phyloP scores from a whole-genome alignment of 129 eudicot species.

The Deinandra increscens region DNA sequence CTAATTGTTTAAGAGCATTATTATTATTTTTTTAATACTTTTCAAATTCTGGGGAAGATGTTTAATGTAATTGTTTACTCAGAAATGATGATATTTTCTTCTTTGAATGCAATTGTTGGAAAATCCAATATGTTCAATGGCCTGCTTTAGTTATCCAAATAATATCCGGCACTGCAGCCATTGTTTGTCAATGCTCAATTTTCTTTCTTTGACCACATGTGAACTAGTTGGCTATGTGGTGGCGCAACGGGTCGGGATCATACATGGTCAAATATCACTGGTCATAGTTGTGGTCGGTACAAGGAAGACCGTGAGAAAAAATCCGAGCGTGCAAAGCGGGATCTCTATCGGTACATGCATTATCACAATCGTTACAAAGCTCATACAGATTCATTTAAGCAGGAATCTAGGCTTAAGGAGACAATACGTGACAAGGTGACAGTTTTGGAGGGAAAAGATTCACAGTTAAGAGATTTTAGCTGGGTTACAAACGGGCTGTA shows the following conservation, averaged over 20 bases:
- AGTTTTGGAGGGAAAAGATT: constrained; percentile 58
- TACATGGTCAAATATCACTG: constrained; percentile 75
- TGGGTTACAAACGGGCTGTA: constrained; percentile 93
- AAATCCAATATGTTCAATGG: not conserved
- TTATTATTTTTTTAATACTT: not conserved
- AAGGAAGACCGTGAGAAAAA: constrained; percentile 73
- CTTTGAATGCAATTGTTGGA: not conserved
- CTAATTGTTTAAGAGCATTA: not conserved
- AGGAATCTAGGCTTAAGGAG: constrained; percentile 74
- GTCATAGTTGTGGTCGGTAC: constrained; percentile 96
- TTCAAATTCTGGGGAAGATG: not conserved
- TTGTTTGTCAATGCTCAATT: not conserved
- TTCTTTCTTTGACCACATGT: constrained; percentile 27
- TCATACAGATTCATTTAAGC: constrained; percentile 89
- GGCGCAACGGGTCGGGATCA: constrained; percentile 96
- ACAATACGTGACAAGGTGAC: constrained; percentile 62
- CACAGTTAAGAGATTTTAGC: constrained; percentile 70
- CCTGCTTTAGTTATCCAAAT: constrained; percentile 2
- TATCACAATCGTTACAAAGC: constrained; percentile 94
- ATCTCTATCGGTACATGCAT: constrained; percentile 86
- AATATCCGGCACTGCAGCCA: constrained; percentile 3
- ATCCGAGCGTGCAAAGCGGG: constrained; percentile 84
- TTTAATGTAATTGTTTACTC: not conserved
- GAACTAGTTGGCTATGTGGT: constrained; percentile 90
- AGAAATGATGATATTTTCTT: not conserved